Percentiles rank a stretch among this genome's conserved stretches.
These are phyloP conservation scores for Kalmanozyma brasiliensis DNA, from an alignment of 1,284 basidiomycete genomes.

Conservation along the genomic window DNA sequence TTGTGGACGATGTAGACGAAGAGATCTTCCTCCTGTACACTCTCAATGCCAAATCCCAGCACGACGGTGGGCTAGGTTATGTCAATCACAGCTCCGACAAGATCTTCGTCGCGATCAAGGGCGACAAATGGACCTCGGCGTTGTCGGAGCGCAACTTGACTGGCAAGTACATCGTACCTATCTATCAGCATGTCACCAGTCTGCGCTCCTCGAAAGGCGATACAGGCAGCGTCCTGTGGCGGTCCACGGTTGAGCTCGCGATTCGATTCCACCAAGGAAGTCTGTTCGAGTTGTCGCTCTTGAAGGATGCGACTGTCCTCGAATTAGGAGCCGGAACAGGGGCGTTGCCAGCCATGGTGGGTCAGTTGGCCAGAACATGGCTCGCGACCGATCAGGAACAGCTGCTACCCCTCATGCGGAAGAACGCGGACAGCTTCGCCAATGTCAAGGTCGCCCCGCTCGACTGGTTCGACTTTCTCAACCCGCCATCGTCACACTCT, in stretches of 20 bases:
- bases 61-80: slow-evolving; percentile 51
- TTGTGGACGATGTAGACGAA: slow-evolving; percentile 52
- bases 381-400: slow-evolving; percentile 58
- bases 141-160: slow-evolving; percentile 23
- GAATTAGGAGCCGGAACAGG: slow-evolving; percentile 65
- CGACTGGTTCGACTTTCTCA: slow-evolving; percentile 51
- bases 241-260: slow-evolving; percentile 54
- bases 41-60: slow-evolving; percentile 28
- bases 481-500: slow-evolving; percentile 20
- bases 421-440: slow-evolving; percentile 27
- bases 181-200: slow-evolving; percentile 53
- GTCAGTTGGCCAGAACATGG: slow-evolving; percentile 41
- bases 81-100: slow-evolving; percentile 40
- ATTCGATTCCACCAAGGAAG: slow-evolving; percentile 19
- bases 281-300: slow-evolving; percentile 17
- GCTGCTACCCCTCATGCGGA: slow-evolving; percentile 50
- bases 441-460: slow-evolving; percentile 13
- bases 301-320: slow-evolving; percentile 36
- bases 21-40: slow-evolving; percentile 55
- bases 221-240: slow-evolving; percentile 63
- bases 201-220: slow-evolving; percentile 55
- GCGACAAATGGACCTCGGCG: slow-evolving; percentile 13
- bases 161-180: slow-evolving; percentile 18
- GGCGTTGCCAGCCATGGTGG: slow-evolving; percentile 48
- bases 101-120: slow-evolving; percentile 37